Evolutionary conservation across 345 rosid species (phyloP).

Genomic region (Hibiscus mutabilis): DNA sequence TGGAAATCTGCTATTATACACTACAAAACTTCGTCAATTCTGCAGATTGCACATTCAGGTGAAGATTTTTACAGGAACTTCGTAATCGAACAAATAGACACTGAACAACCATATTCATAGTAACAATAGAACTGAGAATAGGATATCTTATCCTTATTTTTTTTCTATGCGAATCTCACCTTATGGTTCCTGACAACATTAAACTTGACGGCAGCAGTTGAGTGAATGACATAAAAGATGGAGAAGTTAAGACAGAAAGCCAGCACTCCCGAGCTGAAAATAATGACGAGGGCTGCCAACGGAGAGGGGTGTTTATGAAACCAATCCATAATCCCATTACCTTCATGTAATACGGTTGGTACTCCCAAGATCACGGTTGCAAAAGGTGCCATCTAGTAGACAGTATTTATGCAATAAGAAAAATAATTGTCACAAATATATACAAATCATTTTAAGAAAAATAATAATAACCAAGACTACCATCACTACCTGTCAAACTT

Average conservation of each 20-base stretch:
- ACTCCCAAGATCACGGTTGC: conserved; percentile 90
- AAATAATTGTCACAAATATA: no score
- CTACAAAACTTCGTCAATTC: not conserved
- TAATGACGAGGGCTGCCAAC: conserved; percentile 52
- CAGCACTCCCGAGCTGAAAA: conserved; percentile 78
- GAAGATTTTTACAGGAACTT: not conserved
- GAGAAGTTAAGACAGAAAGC: conserved; percentile 98
- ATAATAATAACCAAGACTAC: no score
- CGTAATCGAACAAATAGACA: not conserved
- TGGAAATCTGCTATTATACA: not conserved
- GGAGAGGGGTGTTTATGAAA: conserved; percentile 51
- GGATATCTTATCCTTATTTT: not conserved
- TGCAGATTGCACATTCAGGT: not conserved
- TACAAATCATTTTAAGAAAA: no score
- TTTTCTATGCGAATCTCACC: conserved; percentile 40
- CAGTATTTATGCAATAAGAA: conserved; percentile 76
- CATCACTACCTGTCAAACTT: not conserved
- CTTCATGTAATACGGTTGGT: conserved; percentile 85
- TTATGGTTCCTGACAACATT: conserved; percentile 96
- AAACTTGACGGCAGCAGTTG: conserved; percentile 95
- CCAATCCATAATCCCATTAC: conserved; percentile 74
- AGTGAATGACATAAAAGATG: conserved; percentile 94
- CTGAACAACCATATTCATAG: not conserved
- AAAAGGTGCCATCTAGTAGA: conserved; percentile 97
- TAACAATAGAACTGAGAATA: not conserved